A percentile compares a stretch with the other conserved stretches of the same genome.
These are phyloP conservation scores for Gymnopilus dilepis DNA, from an alignment of 768 basidiomycete genomes.

Conservation along the genomic window DNA sequence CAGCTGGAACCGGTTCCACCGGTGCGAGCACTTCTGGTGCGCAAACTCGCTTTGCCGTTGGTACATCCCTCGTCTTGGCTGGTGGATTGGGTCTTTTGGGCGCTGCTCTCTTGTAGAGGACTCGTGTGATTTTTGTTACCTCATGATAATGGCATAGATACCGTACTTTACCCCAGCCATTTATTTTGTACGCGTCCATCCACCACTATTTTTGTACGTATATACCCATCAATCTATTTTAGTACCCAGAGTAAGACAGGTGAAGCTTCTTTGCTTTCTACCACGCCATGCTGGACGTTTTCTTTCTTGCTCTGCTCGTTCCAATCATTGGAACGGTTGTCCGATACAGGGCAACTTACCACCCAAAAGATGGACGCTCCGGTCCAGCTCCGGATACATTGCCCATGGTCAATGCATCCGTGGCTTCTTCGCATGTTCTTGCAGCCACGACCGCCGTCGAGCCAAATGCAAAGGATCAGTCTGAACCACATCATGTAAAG, in stretches of 20 bases:
- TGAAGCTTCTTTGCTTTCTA: neutral
- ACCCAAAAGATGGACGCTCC: neutral
- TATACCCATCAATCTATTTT: constrained; percentile 8
- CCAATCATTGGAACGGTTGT: constrained; percentile 14
- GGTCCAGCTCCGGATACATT: neutral
- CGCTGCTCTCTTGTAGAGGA: constrained; percentile 25
- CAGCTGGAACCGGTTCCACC: constrained; percentile 16
- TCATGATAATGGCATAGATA: neutral
- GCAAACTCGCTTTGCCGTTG: constrained; percentile 15
- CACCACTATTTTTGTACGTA: neutral
- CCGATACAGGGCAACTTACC: constrained; percentile 14
- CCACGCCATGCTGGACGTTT: neutral
- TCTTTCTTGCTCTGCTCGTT: constrained; percentile 1
- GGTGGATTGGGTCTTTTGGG: constrained; percentile 28
- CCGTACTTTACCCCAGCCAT: neutral
- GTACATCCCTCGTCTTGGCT: constrained; percentile 22
- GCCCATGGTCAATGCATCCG: neutral
- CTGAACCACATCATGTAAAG: neutral
- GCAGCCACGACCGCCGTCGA: neutral
- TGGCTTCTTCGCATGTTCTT: neutral
- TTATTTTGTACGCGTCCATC: neutral
- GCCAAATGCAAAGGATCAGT: neutral
- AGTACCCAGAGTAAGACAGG: neutral
- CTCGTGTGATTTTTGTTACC: neutral
- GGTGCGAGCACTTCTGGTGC: constrained; percentile 22